Base-by-base conservation (phyloP, 441 rosid species). In the Pelargonium fulgidum region DNA sequence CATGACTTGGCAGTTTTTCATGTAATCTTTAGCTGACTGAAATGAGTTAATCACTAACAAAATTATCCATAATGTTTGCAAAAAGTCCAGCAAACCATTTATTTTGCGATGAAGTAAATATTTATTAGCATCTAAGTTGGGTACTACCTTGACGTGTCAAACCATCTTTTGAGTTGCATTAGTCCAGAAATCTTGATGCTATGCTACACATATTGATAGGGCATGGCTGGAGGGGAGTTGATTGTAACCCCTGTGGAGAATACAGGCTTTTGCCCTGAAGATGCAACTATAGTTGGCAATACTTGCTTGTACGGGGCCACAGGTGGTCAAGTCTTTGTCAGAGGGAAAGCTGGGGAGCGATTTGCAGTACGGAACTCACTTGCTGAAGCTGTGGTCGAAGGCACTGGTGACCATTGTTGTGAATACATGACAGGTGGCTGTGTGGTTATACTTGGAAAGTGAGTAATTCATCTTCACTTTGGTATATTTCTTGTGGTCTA, bases 401-500 rank as follows among this genome's bases (percentile, higher is more conserved):
- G 99, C 73, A 90, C 93, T 50, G 97, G 96, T 59, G 93, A 94
- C 74, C 99, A 94, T 72, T 92, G 90, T 70, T 92, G 96, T 42
- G 97, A 94, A 81, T 94, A 94, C 85, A 92, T 94, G 99, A 92
- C 97, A 70, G 99, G 98, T 71, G 99, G 99, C 52, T 90, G 98
- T 68, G 94, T 94, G 33, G 94, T 92, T 13, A 86, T 92, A 45
- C 93, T 90, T 74, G 99, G 99, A 80, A 94, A 94, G 99, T 94
- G 73, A 90, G 99, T 82, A 36, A 56, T 62, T 59, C 67, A 62
- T 62, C 50, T 75, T 54, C 67, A 39, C 47, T 19, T 47, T 44
- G 26, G 24, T 62, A 1, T 68, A 10, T 61, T 61, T 67, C 58
- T 7, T 64, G 26, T 69, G 12, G 41, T 62, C 70, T 24, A 62